phyloP scores from a whole-genome alignment of 2,329 filamentous ascomycete genomes.

The Boeremia lycopersici region DNA sequence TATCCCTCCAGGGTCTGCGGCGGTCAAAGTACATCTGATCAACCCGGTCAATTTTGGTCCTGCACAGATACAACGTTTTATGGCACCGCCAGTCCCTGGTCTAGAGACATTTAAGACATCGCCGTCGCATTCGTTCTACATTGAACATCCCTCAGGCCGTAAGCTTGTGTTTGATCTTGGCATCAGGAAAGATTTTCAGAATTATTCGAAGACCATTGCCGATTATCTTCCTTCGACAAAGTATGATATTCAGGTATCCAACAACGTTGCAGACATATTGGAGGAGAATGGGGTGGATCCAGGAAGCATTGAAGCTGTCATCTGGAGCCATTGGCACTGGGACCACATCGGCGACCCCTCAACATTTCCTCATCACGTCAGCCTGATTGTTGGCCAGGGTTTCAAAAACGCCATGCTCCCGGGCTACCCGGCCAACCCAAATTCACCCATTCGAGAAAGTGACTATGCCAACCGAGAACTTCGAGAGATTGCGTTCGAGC shows the following conservation, averaged over 20 bases:
- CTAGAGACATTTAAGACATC: constrained; percentile 28
- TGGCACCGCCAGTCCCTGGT: constrained; percentile 27
- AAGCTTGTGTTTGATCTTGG: constrained; percentile 57
- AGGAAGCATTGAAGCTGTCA: constrained; percentile 45
- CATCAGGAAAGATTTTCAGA: constrained; percentile 54
- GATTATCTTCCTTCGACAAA: constrained; percentile 27
- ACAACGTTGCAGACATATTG: constrained; percentile 50
- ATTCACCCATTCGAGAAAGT: constrained; percentile 27
- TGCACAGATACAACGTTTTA: constrained; percentile 39
- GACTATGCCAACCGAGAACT: constrained; percentile 31
- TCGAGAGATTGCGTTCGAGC: constrained; percentile 30
- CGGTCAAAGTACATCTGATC: constrained; percentile 37
- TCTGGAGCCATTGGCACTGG: constrained; percentile 55
- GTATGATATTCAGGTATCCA: constrained; percentile 49
- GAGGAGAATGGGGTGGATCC: constrained; percentile 40
- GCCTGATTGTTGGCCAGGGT: constrained; percentile 60
- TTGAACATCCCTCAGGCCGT: constrained; percentile 53
- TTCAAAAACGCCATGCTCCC: constrained; percentile 56
- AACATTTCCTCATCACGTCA: constrained; percentile 53
- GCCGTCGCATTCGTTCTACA: constrained; percentile 55
- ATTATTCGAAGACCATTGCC: constrained; percentile 28
- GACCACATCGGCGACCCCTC: constrained; percentile 58
- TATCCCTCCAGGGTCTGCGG: constrained; percentile 10
- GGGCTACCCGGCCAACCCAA: constrained; percentile 51
- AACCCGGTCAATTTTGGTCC: constrained; percentile 43